These are phyloP conservation scores for Penicillium salamii DNA, from an alignment of 495 filamentous ascomycete species.

Conservation along the genomic window DNA sequence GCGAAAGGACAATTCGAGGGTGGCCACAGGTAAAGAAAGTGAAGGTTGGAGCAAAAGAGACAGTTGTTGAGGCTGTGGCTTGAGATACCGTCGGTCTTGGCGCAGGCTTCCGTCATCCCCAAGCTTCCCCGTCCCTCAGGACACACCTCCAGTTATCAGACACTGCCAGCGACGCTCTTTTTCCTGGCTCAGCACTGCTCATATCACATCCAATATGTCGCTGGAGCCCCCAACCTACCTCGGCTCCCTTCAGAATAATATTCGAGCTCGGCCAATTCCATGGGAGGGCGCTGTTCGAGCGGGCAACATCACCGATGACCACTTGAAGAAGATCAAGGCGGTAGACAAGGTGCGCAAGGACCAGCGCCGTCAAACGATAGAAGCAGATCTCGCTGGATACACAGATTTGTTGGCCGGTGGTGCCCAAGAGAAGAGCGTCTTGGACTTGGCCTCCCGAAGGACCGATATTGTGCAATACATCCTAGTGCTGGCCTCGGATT, in stretches of 20 bases:
- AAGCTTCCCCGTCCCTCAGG: constrained; percentile 20
- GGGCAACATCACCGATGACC: constrained; percentile 88
- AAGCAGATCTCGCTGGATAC: constrained; percentile 76
- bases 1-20: constrained; percentile 6
- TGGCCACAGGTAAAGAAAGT: neutral
- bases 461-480: constrained; percentile 93
- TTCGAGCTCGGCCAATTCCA: constrained; percentile 87
- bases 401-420: constrained; percentile 73
- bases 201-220: constrained; percentile 56
- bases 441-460: constrained; percentile 74
- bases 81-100: constrained; percentile 28
- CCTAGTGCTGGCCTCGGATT: constrained; percentile 81
- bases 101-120: constrained; percentile 31
- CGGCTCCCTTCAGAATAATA: constrained; percentile 88
- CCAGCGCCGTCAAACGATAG: constrained; percentile 77
- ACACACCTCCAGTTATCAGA: constrained; percentile 9
- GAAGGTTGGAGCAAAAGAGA: constrained; percentile 6
- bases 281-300: constrained; percentile 97
- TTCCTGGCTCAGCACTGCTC: constrained; percentile 7
- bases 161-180: constrained; percentile 8
- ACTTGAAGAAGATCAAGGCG: constrained; percentile 94
- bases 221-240: constrained; percentile 90
- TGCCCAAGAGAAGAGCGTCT: constrained; percentile 66
- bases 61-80: constrained; percentile 14
- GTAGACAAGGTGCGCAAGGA: constrained; percentile 94